Conservation (phyloP, 176 grass and related monocot genomes). For the Hordeum vulgare region DNA sequence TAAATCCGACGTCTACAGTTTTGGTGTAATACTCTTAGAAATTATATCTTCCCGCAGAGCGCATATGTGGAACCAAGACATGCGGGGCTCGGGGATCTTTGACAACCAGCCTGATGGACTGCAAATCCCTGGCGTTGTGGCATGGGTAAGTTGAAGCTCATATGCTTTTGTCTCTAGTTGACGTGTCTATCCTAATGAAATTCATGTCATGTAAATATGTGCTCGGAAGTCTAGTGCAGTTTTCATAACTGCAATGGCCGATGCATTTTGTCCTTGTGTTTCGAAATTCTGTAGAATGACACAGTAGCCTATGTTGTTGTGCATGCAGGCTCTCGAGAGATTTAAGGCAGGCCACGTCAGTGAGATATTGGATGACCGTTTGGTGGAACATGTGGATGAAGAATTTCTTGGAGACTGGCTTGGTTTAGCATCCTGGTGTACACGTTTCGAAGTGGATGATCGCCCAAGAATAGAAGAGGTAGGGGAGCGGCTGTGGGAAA, state of each 20-base stretch:
- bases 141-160: slow-evolving; percentile 23
- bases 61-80: background rate
- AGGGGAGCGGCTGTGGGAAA: slow-evolving; percentile 56
- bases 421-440: slow-evolving; percentile 49
- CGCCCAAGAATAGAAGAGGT: slow-evolving; percentile 58
- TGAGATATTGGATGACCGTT: slow-evolving; percentile 52
- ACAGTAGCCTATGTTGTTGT: background rate
- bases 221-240: background rate
- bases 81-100: background rate
- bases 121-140: background rate
- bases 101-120: background rate
- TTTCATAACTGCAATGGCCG: background rate
- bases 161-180: background rate
- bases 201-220: background rate
- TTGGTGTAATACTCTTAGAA: slow-evolving; percentile 65
- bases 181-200: background rate
- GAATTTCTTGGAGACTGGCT: slow-evolving; percentile 39
- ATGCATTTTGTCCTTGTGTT: background rate
- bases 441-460: slow-evolving; percentile 34
- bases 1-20: slow-evolving; percentile 68
- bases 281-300: background rate
- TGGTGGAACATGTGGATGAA: slow-evolving; percentile 41
- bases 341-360: slow-evolving; percentile 29
- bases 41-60: slow-evolving; percentile 30
- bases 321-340: background rate